Evolutionary conservation across 1,284 basidiomycete genomes (phyloP).

Genomic region (Prillingera fragicola): DNA sequence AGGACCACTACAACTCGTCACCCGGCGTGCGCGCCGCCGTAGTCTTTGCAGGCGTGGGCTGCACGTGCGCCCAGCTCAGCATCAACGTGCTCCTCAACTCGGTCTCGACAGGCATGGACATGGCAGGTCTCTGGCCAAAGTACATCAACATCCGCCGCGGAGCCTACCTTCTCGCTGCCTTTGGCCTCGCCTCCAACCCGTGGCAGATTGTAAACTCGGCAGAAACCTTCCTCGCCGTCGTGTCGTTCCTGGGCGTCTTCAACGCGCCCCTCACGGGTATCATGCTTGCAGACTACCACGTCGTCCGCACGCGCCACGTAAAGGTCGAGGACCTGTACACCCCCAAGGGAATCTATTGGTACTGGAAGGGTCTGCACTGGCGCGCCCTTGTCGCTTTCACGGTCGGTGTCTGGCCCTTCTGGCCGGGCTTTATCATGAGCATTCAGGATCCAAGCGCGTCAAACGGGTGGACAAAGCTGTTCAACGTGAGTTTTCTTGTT

Average conservation of each 20-base stretch:
- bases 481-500: too few relatives aligned
- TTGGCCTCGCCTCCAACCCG: constrained; percentile 42
- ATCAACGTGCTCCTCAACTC: constrained; percentile 26
- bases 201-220: constrained; percentile 44
- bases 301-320: constrained; percentile 41
- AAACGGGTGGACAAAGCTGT: constrained; percentile 24
- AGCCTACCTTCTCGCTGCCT: constrained; percentile 29
- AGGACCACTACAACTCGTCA: constrained; percentile 25
- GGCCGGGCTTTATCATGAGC: constrained; percentile 26
- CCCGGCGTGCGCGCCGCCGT: constrained; percentile 28
- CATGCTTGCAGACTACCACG: constrained; percentile 48
- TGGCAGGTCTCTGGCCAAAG: constrained; percentile 23
- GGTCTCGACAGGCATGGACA: constrained; percentile 33
- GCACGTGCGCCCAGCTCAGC: constrained; percentile 16
- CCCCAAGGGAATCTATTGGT: constrained; percentile 29
- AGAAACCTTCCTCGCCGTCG: constrained; percentile 43
- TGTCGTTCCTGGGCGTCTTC: constrained; percentile 41
- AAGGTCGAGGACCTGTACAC: constrained; percentile 40
- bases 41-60: constrained; percentile 29
- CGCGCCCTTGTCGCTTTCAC: constrained; percentile 24
- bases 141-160: constrained; percentile 50
- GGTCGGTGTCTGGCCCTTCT: constrained; percentile 18
- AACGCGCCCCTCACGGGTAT: constrained; percentile 43
- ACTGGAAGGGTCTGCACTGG: constrained; percentile 26
- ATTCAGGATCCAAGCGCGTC: constrained; percentile 10